A percentile compares a stretch with the other conserved stretches of the same genome.
Evolutionary conservation across 1,139 yeast species (phyloP).

Genomic region (Geotrichum aggregatum): DNA sequence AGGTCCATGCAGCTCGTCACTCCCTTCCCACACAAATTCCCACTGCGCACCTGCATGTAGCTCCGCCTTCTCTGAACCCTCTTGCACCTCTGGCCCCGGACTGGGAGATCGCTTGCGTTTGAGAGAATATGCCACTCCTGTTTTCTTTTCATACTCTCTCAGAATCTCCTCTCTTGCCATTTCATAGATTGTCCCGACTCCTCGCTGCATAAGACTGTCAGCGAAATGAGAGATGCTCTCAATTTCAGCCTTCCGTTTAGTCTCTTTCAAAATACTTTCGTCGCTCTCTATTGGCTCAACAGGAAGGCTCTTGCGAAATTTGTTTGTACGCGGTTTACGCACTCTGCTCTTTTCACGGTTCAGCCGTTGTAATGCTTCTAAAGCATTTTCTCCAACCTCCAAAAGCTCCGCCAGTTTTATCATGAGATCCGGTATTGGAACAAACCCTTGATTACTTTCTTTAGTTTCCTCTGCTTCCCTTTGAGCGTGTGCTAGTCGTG

Average conservation of each 20-base stretch:
- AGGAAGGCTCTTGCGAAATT: constrained; percentile 18
- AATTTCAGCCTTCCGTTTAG: constrained; percentile 36
- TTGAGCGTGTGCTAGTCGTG: constrained; percentile 39
- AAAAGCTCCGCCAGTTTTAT: constrained; percentile 39
- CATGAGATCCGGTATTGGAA: constrained; percentile 8
- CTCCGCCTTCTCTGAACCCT: too few species aligned
- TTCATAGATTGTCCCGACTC: constrained; percentile 50
- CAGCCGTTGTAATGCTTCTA: constrained; percentile 49
- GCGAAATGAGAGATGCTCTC: constrained; percentile 49
- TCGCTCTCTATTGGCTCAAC: constrained; percentile 11
- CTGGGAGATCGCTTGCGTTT: constrained; percentile 27
- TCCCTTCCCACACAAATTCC: constrained; percentile 61
- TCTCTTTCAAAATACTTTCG: constrained; percentile 13
- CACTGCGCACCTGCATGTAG: constrained; percentile 37
- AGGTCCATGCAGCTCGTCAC: constrained; percentile 55
- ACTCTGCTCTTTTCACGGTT: constrained; percentile 22
- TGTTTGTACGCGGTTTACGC: constrained; percentile 13
- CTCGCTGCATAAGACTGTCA: constrained; percentile 44
- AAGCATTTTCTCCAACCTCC: constrained; percentile 60
- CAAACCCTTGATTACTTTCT: background rate
- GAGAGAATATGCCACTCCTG: constrained; percentile 43
- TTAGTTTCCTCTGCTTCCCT: constrained; percentile 39
- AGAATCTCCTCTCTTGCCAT: constrained; percentile 56
- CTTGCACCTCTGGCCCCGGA: constrained; percentile 17
- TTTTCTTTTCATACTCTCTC: constrained; percentile 48